phyloP scores from a whole-genome alignment of 768 basidiomycete species.

The Lentinula raphanica region DNA sequence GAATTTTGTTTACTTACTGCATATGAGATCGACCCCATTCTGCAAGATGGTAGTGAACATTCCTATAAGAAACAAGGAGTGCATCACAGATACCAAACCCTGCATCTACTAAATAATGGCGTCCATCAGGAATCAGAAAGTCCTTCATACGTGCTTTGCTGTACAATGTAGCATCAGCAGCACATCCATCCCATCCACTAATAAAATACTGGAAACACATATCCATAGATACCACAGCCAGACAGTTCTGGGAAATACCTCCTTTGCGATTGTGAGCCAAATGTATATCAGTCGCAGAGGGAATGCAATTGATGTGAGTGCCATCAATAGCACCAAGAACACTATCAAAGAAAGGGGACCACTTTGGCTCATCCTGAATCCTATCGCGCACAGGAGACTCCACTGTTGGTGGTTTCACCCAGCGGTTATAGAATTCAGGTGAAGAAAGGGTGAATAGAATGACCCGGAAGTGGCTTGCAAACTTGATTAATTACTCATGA shows the following conservation, averaged over 20 bases:
- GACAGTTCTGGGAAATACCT: constrained; percentile 13
- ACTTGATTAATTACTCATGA: too few species aligned
- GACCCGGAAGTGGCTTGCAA: too few species aligned
- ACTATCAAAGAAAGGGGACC: constrained; percentile 15
- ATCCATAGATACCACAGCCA: constrained; percentile 12
- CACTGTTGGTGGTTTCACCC: too few species aligned
- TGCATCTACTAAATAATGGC: constrained; percentile 24
- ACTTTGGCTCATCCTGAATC: too few species aligned
- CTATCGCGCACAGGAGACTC: too few species aligned
- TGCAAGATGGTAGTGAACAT: constrained; percentile 22
- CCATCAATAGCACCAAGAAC: constrained; percentile 15
- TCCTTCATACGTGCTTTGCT: neutral
- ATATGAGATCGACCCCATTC: constrained; percentile 18
- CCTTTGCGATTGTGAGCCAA: constrained; percentile 10
- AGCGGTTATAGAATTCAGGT: too few species aligned
- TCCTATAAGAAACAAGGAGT: constrained; percentile 21
- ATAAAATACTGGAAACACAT: constrained; percentile 8
- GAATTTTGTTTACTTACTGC: neutral
- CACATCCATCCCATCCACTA: constrained; percentile 16
- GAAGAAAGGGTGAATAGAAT: too few species aligned
- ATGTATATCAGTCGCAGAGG: neutral
- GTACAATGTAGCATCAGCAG: constrained; percentile 12
- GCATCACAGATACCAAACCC: constrained; percentile 19
- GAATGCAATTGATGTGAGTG: constrained; percentile 10
- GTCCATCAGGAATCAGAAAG: constrained; percentile 3